Conservation (phyloP, 805 yeast genomes). For the Kodamaea fukazawae region DNA sequence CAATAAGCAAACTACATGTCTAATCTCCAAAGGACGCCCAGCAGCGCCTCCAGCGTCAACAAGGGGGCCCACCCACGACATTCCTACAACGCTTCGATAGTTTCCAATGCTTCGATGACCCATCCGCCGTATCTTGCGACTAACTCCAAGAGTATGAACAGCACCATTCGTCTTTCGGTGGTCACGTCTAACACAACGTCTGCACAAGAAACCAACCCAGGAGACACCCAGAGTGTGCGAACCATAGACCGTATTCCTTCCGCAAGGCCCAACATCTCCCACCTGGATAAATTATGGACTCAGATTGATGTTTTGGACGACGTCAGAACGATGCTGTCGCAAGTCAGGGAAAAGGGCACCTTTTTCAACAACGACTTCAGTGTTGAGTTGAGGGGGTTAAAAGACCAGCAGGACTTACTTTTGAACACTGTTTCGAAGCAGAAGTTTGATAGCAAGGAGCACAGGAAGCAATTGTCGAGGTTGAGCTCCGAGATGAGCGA, state of each 20-base stretch:
- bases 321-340: constrained; percentile 57
- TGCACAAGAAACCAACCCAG: constrained; percentile 3
- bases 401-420: constrained; percentile 50
- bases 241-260: constrained; percentile 50
- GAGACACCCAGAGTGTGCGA: constrained; percentile 20
- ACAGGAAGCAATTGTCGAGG: constrained; percentile 7
- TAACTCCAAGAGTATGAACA: constrained; percentile 11
- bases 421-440: constrained; percentile 34
- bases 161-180: constrained; percentile 16
- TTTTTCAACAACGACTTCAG: constrained; percentile 53
- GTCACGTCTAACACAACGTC: constrained; percentile 17
- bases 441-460: constrained; percentile 22
- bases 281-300: constrained; percentile 80
- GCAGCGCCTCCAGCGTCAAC: constrained; percentile 7
- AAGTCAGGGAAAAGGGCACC: constrained; percentile 42
- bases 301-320: constrained; percentile 84
- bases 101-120: constrained; percentile 8
- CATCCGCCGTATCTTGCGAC: constrained; percentile 4
- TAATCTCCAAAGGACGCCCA: background rate
- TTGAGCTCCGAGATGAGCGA: constrained; percentile 5
- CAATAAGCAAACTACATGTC: background rate
- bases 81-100: constrained; percentile 12
- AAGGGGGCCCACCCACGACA: constrained; percentile 17
- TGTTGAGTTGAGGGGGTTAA: constrained; percentile 49
- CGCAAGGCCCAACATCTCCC: constrained; percentile 57